These are phyloP conservation scores for Aspergillus fructus DNA, from an alignment of 2,329 filamentous ascomycete genomes.

Conservation along the genomic window DNA sequence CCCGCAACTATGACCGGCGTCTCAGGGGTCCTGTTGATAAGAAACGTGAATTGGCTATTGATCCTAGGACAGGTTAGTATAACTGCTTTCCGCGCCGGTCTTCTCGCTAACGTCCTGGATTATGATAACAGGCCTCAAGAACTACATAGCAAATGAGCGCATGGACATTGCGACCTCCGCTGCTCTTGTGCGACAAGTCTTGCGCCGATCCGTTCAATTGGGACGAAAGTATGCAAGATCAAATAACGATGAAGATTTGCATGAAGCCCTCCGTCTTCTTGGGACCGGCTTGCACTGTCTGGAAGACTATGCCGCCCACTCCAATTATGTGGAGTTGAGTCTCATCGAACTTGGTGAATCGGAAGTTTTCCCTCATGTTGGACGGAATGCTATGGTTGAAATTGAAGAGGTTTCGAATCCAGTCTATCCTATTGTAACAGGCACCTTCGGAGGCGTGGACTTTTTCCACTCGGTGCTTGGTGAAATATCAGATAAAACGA, in stretches of 20 bases:
- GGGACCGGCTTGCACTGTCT: slow-evolving; percentile 88
- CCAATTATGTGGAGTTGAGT: slow-evolving; percentile 86
- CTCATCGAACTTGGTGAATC: slow-evolving; percentile 82
- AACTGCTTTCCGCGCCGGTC: neutral
- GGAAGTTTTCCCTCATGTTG: slow-evolving; percentile 84
- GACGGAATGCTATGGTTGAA: slow-evolving; percentile 67
- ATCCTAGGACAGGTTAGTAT: slow-evolving; percentile 62
- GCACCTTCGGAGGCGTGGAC: slow-evolving; percentile 92
- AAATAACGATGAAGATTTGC: slow-evolving; percentile 71
- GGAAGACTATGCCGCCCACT: slow-evolving; percentile 90
- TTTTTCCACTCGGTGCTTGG: slow-evolving; percentile 85
- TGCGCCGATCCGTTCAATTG: slow-evolving; percentile 73
- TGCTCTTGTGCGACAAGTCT: slow-evolving; percentile 70
- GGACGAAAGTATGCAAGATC: slow-evolving; percentile 69
- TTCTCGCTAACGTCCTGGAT: neutral
- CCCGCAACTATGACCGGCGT: slow-evolving; percentile 74
- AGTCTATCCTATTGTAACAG: slow-evolving; percentile 83
- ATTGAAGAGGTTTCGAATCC: slow-evolving; percentile 64
- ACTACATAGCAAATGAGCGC: slow-evolving; percentile 88
- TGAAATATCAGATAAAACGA: slow-evolving; percentile 81
- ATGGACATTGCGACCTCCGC: slow-evolving; percentile 79
- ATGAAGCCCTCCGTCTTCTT: slow-evolving; percentile 81
- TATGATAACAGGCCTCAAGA: slow-evolving; percentile 64
- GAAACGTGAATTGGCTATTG: slow-evolving; percentile 72
- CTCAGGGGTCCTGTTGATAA: slow-evolving; percentile 83